Base-by-base conservation (phyloP, 2,329 filamentous ascomycete genomes). In the Pseudocercospora vitis region DNA sequence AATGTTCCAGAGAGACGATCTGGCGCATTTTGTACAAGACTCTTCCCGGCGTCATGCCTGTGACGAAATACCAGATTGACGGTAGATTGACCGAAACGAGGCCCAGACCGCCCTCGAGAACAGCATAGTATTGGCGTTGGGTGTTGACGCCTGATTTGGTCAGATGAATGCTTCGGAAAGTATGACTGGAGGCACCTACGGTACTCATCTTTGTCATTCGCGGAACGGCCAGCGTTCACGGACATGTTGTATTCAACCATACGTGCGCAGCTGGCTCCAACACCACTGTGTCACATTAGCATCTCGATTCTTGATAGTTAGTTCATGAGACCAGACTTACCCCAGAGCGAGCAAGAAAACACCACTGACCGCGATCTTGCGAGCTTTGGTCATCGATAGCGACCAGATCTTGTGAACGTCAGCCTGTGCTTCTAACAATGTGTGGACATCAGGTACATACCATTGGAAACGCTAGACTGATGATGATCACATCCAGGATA, bases 51-150 rank as follows among this genome's bases (percentile, higher is more conserved):
- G 23, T 31, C n/a, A 28, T 31, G 11, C 47, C 33, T 5, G 32
- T 11, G n/a, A 50, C 47, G 23, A 50, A 50, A 23, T 50, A 50
- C 47, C 33, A 50, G 11, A 50, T 37, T 11, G 33, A 40, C 3
- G 33, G 47, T 12, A 50, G 47, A 12, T 39, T 40, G 16, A 50
- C 47, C n/a, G 32, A 50, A 9, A 50, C 47, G 12, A 50, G 19
- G 19, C 47, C 47, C 7, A 50, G 47, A n/a, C 47, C 47, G 18
- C 47, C 47, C 29, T 50, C 47, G 32, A 50, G 47, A 21, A 50
- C 18, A 4, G 47, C 19, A 19, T 50, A 50, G 12, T 50, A 50
- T 24, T 39, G 19, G 9, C 32, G 18, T 29, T 50, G 21, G 7
- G 47, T 50, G 14, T 50, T 50, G 33, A 50, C 47, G 8, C n/a